These are phyloP conservation scores for Magnolia officinalis DNA, from an alignment of 164 flowering plant genomes.

Conservation along the genomic window DNA sequence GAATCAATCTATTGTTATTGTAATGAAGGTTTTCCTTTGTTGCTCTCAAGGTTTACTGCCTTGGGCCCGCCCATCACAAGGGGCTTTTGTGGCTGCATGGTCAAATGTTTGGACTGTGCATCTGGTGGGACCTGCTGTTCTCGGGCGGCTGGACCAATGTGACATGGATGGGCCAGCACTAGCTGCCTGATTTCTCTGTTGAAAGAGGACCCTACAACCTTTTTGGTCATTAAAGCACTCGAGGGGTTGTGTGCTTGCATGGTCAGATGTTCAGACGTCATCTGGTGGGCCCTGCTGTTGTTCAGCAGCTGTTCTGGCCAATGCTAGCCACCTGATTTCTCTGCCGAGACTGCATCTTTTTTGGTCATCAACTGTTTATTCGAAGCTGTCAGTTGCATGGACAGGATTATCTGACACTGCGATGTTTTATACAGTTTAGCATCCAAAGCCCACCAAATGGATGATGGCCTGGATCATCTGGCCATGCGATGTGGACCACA, in stretches of 20 bases:
- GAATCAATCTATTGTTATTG: too few species aligned
- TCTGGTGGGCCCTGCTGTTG: background rate
- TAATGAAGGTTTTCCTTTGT: background rate
- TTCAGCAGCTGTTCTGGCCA: background rate
- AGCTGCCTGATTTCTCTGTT: background rate
- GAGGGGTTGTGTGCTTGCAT: background rate
- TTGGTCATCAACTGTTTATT: background rate
- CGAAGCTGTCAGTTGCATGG: background rate
- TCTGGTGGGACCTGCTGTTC: background rate
- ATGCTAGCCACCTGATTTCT: background rate
- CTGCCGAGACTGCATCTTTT: background rate
- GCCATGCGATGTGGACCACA: background rate
- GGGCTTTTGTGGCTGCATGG: background rate
- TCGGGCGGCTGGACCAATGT: background rate
- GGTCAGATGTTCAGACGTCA: background rate
- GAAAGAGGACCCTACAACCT: background rate
- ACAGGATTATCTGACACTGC: background rate
- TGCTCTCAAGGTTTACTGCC: background rate
- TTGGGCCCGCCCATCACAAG: background rate
- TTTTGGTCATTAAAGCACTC: too few species aligned
- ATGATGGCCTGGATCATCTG: background rate
- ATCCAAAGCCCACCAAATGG: background rate
- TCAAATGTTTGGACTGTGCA: background rate
- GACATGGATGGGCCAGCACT: background rate
- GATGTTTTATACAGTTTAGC: background rate